These are phyloP conservation scores for Castanea mollissima DNA, from an alignment of 306 rosid species.

Conservation along the genomic window DNA sequence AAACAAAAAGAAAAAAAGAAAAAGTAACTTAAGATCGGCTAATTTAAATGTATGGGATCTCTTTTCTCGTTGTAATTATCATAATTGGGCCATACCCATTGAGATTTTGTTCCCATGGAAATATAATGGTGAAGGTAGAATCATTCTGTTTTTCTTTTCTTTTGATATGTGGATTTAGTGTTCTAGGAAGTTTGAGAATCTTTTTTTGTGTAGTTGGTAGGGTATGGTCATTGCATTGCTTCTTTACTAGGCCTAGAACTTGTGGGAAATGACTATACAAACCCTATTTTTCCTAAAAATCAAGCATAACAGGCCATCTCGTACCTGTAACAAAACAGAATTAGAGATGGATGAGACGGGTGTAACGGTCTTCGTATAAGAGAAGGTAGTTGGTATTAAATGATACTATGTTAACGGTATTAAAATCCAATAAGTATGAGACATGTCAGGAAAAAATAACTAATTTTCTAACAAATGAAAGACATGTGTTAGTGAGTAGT, in stretches of 20 bases:
- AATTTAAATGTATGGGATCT: background rate
- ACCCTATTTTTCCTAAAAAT: background rate
- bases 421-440: no score
- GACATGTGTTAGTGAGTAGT: no score
- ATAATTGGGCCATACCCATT: constrained; percentile 39
- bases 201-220: constrained; percentile 10
- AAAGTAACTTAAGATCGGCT: background rate
- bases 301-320: background rate
- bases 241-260: background rate
- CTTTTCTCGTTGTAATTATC: constrained; percentile 13
- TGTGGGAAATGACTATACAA: background rate
- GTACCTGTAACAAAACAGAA: no score
- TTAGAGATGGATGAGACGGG: no score
- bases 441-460: no score
- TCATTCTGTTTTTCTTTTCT: background rate
- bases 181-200: constrained; percentile 1
- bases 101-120: constrained; percentile 31
- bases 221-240: constrained; percentile 20
- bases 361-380: no score
- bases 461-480: no score
- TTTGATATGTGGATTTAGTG: constrained; percentile 8
- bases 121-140: constrained; percentile 1
- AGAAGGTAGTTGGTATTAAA: no score
- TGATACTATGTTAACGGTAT: no score
- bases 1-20: no score